Percentiles rank a stretch among this genome's conserved stretches.
Evolutionary conservation across 2,329 filamentous ascomycete genomes (phyloP).

Genomic region (Metarhizium humberi): DNA sequence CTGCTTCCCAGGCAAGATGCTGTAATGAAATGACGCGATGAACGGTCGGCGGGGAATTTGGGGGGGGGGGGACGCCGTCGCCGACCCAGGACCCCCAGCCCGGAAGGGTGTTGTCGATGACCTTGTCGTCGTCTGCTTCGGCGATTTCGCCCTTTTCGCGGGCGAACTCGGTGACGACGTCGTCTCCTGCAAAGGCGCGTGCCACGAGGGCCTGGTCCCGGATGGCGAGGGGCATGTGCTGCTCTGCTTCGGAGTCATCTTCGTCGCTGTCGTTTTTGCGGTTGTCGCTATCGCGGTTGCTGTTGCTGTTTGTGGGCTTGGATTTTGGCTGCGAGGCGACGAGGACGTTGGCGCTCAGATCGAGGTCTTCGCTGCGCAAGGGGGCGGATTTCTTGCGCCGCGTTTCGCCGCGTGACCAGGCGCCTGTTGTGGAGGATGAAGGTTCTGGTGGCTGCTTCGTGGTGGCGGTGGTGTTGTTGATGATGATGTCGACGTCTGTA

Average conservation of each 20-base stretch:
- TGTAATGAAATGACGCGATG: no score
- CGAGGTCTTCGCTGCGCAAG: constrained; percentile 26
- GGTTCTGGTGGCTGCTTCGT: constrained; percentile 12
- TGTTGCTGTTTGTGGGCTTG: background rate
- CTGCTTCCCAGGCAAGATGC: background rate
- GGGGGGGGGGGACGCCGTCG: constrained; percentile 48
- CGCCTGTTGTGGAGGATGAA: constrained; percentile 21
- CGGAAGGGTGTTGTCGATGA: constrained; percentile 75
- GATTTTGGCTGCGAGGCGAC: constrained; percentile 10
- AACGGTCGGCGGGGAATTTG: no score
- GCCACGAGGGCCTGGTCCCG: constrained; percentile 62
- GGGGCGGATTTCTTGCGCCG: constrained; percentile 24
- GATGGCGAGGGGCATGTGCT: constrained; percentile 47
- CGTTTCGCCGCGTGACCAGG: constrained; percentile 31
- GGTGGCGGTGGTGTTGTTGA: constrained; percentile 9
- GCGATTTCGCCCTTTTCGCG: constrained; percentile 66
- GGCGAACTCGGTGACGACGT: constrained; percentile 72
- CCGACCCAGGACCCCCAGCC: constrained; percentile 94
- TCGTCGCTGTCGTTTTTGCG: constrained; percentile 17
- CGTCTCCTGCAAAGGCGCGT: constrained; percentile 79
- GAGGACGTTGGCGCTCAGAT: constrained; percentile 28
- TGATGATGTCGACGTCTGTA: constrained; percentile 19
- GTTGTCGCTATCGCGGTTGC: constrained; percentile 5
- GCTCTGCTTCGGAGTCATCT: constrained; percentile 33
- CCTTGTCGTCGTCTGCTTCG: constrained; percentile 72